Conservation (phyloP, 768 basidiomycete genomes). For the Russula compacta region DNA sequence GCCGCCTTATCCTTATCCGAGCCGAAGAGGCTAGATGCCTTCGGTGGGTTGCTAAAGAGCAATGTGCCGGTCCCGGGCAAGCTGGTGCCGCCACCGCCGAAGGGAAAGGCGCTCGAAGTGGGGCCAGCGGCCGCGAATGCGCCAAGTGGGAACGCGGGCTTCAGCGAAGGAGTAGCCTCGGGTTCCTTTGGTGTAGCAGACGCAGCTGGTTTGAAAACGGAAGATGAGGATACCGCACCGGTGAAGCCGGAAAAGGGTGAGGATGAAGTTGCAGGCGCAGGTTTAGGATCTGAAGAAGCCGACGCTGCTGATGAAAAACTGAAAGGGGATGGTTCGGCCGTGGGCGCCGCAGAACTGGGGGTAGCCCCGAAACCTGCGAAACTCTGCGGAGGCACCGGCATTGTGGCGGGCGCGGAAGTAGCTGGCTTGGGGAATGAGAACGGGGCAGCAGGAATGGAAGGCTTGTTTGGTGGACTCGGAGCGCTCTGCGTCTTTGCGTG, state of each 20-base stretch:
- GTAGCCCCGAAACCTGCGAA: constrained; percentile 32
- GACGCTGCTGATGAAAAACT: background rate
- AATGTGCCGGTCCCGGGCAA: background rate
- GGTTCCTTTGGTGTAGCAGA: background rate
- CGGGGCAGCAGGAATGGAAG: background rate
- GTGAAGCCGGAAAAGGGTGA: background rate
- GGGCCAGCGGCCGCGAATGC: background rate
- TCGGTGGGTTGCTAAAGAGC: constrained; percentile 8
- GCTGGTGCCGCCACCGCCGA: background rate
- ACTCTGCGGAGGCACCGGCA: constrained; percentile 33
- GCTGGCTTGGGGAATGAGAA: background rate
- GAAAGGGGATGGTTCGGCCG: constrained; percentile 19
- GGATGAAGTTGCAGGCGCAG: background rate
- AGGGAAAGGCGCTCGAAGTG: constrained; percentile 1
- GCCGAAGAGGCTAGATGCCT: background rate
- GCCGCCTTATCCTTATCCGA: background rate
- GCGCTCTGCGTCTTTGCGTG: background rate
- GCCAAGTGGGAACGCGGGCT: constrained; percentile 16
- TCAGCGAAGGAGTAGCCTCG: background rate
- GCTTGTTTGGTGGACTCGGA: background rate
- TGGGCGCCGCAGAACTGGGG: constrained; percentile 20
- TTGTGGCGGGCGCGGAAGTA: constrained; percentile 17
- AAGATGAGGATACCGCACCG: background rate
- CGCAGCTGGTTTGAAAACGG: background rate
- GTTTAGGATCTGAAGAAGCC: constrained; percentile 4